Percentiles rank a stretch among this genome's conserved stretches.
phyloP scores from a whole-genome alignment of 176 grass and related monocot genomes.

The Bolboschoenus planiculmis region DNA sequence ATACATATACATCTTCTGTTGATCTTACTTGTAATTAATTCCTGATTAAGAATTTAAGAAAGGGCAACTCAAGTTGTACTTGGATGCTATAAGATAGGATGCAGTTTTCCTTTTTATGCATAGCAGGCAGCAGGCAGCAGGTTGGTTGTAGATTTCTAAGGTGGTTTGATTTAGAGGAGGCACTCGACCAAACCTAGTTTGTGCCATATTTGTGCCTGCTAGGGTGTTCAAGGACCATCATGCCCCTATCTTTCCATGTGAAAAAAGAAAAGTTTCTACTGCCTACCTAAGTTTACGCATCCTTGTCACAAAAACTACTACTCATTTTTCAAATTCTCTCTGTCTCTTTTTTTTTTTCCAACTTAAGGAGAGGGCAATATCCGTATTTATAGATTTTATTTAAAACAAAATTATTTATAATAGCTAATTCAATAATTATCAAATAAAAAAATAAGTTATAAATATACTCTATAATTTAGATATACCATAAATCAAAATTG shows the following conservation, averaged over 20 bases:
- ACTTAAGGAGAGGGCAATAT: background rate
- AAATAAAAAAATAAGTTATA: background rate
- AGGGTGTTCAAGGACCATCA: conserved; percentile 4
- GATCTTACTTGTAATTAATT: background rate
- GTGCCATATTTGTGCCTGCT: conserved; percentile 5
- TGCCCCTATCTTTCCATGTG: conserved; percentile 10
- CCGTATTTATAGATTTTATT: background rate
- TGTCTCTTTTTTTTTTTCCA: background rate
- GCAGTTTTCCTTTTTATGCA: background rate
- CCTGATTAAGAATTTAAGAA: background rate
- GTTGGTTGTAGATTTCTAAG: conserved; percentile 9
- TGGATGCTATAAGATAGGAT: background rate
- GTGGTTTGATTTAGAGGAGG: conserved; percentile 7
- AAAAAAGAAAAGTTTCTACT: conserved; percentile 20
- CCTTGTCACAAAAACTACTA: background rate
- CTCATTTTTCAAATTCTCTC: too few relatives aligned
- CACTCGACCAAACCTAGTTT: conserved; percentile 17
- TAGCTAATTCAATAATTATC: too few relatives aligned
- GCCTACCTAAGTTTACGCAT: background rate
- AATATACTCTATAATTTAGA: background rate
- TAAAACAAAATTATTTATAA: background rate
- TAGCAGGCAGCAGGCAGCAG: background rate
- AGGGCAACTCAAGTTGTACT: background rate
- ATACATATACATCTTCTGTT: background rate
- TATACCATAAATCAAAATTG: too few relatives aligned